A percentile compares a stretch with the other conserved stretches of the same genome.
phyloP scores from a whole-genome alignment of 139 green algal species.

The Haematococcus sp. region DNA sequence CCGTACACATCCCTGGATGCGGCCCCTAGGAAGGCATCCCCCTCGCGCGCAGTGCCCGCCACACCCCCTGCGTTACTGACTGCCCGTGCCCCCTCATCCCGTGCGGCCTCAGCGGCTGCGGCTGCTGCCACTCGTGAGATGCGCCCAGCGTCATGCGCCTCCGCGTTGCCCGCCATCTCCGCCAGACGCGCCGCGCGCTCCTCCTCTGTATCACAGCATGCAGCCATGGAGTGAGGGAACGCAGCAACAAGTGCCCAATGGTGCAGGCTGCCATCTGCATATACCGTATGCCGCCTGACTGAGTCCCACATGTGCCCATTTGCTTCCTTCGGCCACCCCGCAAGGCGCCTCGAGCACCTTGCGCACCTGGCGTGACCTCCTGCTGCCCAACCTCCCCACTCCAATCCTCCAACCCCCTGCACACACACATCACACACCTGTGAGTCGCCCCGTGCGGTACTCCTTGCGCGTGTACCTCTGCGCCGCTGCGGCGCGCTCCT shows the following conservation, averaged over 20 bases:
- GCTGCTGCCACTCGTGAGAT: slow-evolving; percentile 42
- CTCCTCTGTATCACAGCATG: slow-evolving; percentile 73
- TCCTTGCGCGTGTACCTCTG: slow-evolving; percentile 40
- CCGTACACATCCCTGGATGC: slow-evolving; percentile 47
- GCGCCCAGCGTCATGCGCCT: slow-evolving; percentile 67
- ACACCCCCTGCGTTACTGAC: slow-evolving; percentile 16
- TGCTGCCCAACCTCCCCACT: too few species aligned
- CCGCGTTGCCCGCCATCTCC: slow-evolving; percentile 83
- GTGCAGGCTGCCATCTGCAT: too few species aligned
- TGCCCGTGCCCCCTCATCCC: slow-evolving; percentile 1
- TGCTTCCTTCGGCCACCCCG: too few species aligned
- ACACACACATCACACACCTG: slow-evolving; percentile 31
- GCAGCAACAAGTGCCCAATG: too few species aligned
- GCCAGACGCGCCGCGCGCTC: slow-evolving; percentile 68
- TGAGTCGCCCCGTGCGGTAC: slow-evolving; percentile 60
- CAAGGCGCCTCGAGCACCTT: too few species aligned
- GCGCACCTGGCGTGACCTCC: too few species aligned
- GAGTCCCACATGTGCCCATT: too few species aligned
- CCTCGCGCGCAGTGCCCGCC: slow-evolving; percentile 18
- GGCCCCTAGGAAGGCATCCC: slow-evolving; percentile 45
- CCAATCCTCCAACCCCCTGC: too few species aligned
- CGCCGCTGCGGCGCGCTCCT: slow-evolving; percentile 52
- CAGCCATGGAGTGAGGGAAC: too few species aligned
- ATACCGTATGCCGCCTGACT: too few species aligned
- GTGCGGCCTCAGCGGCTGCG: slow-evolving; percentile 28